Evolutionary conservation across 192 early-diverging fungal species (phyloP).

Genomic region (Mortierella alpina): DNA sequence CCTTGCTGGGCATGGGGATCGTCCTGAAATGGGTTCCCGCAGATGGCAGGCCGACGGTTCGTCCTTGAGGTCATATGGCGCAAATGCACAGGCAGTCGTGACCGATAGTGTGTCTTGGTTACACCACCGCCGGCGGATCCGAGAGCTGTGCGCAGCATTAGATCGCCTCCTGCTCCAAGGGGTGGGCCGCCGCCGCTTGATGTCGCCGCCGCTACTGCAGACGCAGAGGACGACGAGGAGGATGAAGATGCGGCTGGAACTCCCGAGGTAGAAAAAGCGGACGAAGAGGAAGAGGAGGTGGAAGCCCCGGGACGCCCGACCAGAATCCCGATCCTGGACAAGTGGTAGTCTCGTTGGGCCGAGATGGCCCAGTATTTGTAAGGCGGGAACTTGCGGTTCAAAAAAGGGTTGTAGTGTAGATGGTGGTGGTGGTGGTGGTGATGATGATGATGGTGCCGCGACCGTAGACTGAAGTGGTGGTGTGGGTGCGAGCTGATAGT

Average conservation of each 20-base stretch:
- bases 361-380: slow-evolving; percentile 39
- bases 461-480: not conserved
- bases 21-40: slow-evolving; percentile 9
- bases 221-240: not conserved
- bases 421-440: slow-evolving; percentile 15
- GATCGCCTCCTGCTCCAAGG: slow-evolving; percentile 12
- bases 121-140: slow-evolving; percentile 16
- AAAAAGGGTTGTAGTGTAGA: slow-evolving; percentile 22
- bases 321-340: slow-evolving; percentile 34
- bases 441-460: slow-evolving; percentile 7
- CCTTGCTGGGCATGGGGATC: too few relatives aligned
- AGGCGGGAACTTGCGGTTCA: slow-evolving; percentile 45
- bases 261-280: too few relatives aligned
- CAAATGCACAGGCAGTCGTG: slow-evolving; percentile 40
- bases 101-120: slow-evolving; percentile 22
- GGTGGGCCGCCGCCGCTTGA: slow-evolving; percentile 2
- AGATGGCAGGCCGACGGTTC: slow-evolving; percentile 35
- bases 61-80: slow-evolving; percentile 43
- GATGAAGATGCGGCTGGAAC: too few relatives aligned
- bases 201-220: not conserved
- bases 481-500: not conserved
- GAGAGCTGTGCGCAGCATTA: slow-evolving; percentile 19
- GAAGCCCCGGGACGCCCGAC: not conserved
- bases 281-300: not conserved
- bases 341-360: slow-evolving; percentile 41